Conservation (phyloP, 75 land plant species). For the Sequoia sempervirens region DNA sequence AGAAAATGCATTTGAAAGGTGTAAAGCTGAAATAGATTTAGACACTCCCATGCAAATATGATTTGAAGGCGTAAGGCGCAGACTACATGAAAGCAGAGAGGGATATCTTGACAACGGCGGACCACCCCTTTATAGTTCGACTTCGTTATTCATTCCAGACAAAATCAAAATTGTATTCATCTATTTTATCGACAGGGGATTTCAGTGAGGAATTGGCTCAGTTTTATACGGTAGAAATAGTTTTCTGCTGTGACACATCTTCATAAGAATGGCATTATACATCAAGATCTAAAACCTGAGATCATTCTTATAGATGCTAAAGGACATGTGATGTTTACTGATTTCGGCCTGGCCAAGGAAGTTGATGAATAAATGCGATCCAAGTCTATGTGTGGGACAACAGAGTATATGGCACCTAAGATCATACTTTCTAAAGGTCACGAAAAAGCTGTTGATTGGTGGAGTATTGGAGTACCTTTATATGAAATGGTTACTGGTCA, state of each 20-base stretch:
- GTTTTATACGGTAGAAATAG: conserved; percentile 94
- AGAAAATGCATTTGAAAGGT: too few relatives aligned
- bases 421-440: conserved; percentile 89
- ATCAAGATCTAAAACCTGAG: conserved; percentile 96
- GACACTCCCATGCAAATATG: too few relatives aligned
- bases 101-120: conserved; percentile 55
- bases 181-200: too few relatives aligned
- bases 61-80: too few relatives aligned
- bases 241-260: conserved; percentile 95
- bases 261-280: conserved; percentile 90
- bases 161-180: too few relatives aligned
- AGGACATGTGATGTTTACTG: conserved; percentile 93
- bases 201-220: conserved; percentile 96
- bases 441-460: conserved; percentile 97
- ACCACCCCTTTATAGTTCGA: conserved; percentile 78
- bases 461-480: conserved; percentile 94
- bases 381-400: conserved; percentile 91
- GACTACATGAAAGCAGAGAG: conserved; percentile 95
- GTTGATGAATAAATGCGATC: conserved; percentile 76
- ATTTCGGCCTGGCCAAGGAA: conserved; percentile 97
- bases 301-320: conserved; percentile 92
- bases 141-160: conserved; percentile 88
- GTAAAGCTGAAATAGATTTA: too few relatives aligned
- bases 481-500: conserved; percentile 98
- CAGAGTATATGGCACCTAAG: conserved; percentile 99